Evolutionary conservation across 805 yeast species (phyloP), one percentile per base, ranked within the genome.

Genomic region (Zygoascus bituminiphila): DNA sequence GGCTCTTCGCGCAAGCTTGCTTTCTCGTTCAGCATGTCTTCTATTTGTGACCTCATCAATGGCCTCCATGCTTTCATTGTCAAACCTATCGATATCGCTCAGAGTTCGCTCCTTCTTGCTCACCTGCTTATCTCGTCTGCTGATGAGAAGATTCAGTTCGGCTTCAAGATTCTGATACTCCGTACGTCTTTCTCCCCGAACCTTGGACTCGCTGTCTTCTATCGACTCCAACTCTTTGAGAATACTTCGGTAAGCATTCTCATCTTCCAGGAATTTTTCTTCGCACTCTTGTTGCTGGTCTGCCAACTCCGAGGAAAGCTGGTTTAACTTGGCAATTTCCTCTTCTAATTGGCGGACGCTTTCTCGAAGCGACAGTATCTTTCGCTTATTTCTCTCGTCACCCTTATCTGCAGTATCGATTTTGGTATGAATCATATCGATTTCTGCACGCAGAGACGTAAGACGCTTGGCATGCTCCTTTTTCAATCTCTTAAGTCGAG

Each of bases 381-480:
- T 76, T 38, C 76, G 69, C 45, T 75, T 69, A 38, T 69, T 76
- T 51, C 82, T 74, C 49, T 75, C 80, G 57, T 81, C 88, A 51
- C 74, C 76, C 22, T 71, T 69, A 45, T 74, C 77, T 47, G 74
- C 73, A 39, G 71, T 70, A 25, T 66, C 62, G 7, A 76, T 69
- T 54, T 77, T 74, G 12, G 64, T 66, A 55, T 73, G 77, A 42
- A 78, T 63, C 40, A 64, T 62, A 35, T 78, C 85, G 52, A 79
- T 78, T 50, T 82, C 88, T 43, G 73, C 66, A 48, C 78, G 73
- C 47, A 79, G 62, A 0, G 77, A 60, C 10, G 70, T 63, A 10
- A 80, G 62, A 47, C 74, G 73, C 55, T 81, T 81, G 46, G 76
- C 68, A 57, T 79, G 72, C 50, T 82, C 88, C 43, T 75, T 75